Evolutionary conservation across 371 early-diverging fungal genomes (phyloP).

Genomic region (Circinella umbellata): DNA sequence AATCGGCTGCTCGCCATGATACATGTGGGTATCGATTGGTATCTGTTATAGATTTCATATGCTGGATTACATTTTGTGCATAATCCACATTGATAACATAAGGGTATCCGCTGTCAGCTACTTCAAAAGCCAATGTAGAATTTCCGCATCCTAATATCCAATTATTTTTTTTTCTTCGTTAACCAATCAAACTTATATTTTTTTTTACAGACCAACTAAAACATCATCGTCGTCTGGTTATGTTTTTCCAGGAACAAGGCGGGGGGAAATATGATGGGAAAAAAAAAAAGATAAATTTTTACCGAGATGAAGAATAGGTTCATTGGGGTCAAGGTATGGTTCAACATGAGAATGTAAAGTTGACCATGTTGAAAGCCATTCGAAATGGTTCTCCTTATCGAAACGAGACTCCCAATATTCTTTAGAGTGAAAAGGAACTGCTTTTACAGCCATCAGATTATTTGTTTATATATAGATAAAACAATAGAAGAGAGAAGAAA

Average conservation of each 20-base stretch:
- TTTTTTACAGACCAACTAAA: not conserved
- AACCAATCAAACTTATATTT: not conserved
- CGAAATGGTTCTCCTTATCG: slow-evolving; percentile 49
- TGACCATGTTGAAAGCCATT: slow-evolving; percentile 40
- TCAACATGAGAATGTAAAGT: slow-evolving; percentile 19
- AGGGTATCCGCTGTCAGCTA: slow-evolving; percentile 39
- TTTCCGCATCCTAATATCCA: slow-evolving; percentile 58
- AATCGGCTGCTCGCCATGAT: slow-evolving; percentile 35
- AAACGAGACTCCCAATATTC: slow-evolving; percentile 56
- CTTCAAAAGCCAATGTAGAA: slow-evolving; percentile 49
- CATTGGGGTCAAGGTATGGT: slow-evolving; percentile 26
- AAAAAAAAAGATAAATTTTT: not conserved
- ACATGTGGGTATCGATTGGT: slow-evolving; percentile 17
- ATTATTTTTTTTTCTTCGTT: not conserved
- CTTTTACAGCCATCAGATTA: slow-evolving; percentile 24
- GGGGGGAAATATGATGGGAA: not conserved
- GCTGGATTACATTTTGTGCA: slow-evolving; percentile 43
- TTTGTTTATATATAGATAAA: not conserved
- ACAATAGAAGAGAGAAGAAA: not conserved
- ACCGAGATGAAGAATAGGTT: slow-evolving; percentile 41
- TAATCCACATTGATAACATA: slow-evolving; percentile 49
- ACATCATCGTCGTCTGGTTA: not conserved
- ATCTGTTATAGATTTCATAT: slow-evolving; percentile 36
- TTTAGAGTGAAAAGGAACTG: slow-evolving; percentile 46
- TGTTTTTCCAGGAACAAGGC: not conserved